Evolutionary conservation across 2,329 filamentous ascomycete species (phyloP), one percentile per base, ranked within the genome.

Genomic region (Curvularia lunata): DNA sequence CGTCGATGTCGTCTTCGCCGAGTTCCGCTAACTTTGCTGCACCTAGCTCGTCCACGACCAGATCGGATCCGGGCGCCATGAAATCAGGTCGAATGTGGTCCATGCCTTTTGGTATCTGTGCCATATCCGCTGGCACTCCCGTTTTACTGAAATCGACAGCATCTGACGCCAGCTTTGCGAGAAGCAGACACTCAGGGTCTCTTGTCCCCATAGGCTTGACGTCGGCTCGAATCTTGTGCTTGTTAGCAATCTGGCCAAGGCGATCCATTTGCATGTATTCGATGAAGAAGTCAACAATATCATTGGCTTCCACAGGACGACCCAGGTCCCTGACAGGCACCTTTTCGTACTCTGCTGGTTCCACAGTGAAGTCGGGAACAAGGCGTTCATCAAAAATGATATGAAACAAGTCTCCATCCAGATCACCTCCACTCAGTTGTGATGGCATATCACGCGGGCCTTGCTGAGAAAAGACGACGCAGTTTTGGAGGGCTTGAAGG

Each of bases 261-360:
- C 74, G 72, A 59, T 81, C 79, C 34, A 72, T 76, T n/a, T 78
- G 73, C 70, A 78, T 76, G 47, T 70, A 75, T 23, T 71, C 80
- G n/a, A 96, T 82, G 62, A 96, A 95, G 75, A 94, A 95, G 10
- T 89, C 80, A 0, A 86, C 87, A 78, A 96, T 95, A 64, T 96
- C 91, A 0, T 84, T 73, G 1, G 75, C 74, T 1, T 75, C 75
- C 0, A 96, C 89, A 0, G 77, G 61, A 0, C 89, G 81, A 7
- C 83, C 80, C n/a, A 96, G 83, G 47, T 88, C 80, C 0, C 81
- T 59, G 0, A 89, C 16, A 0, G 85, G 80, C 1, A 85, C 82
- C 3, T 86, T 83, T 65, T 49, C 47, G 38, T 96, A 96, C 61
- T 92, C 86, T 0, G 91, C 91, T 0, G 92, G 85, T 1, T 3